These are phyloP conservation scores for Allium sativum DNA, from an alignment of 106 monocot species.

Conservation along the genomic window DNA sequence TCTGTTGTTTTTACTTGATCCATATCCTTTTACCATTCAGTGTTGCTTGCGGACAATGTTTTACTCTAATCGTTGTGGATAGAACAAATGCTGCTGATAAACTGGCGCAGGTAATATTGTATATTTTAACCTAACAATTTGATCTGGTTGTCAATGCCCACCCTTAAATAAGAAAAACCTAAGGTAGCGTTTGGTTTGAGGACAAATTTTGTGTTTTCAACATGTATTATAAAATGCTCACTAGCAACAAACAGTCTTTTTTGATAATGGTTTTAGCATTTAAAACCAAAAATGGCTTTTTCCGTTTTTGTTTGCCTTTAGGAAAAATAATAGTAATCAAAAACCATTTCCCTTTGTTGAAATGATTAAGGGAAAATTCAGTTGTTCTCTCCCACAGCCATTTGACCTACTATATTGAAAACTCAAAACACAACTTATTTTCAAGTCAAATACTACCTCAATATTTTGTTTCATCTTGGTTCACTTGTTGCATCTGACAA, in stretches of 20 bases:
- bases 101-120: conserved; percentile 50
- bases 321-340: too few relatives aligned
- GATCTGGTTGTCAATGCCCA: not conserved
- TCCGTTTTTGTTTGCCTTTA: not conserved
- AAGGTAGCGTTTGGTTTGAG: not conserved
- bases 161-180: not conserved
- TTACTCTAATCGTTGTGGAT: conserved; percentile 81
- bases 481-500: not conserved
- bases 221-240: not conserved
- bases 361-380: not conserved
- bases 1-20: not conserved
- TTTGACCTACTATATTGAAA: not conserved
- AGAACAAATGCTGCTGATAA: conserved; percentile 54
- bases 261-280: not conserved
- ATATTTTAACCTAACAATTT: not conserved
- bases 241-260: not conserved
- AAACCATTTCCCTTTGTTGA: not conserved
- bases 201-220: not conserved
- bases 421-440: not conserved
- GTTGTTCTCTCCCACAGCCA: not conserved
- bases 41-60: conserved; percentile 75
- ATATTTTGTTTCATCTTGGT: not conserved
- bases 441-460: not conserved
- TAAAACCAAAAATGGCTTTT: not conserved
- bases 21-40: conserved; percentile 20